Conservation (phyloP, 176 grass and related monocot species). For the Raddia guianensis region DNA sequence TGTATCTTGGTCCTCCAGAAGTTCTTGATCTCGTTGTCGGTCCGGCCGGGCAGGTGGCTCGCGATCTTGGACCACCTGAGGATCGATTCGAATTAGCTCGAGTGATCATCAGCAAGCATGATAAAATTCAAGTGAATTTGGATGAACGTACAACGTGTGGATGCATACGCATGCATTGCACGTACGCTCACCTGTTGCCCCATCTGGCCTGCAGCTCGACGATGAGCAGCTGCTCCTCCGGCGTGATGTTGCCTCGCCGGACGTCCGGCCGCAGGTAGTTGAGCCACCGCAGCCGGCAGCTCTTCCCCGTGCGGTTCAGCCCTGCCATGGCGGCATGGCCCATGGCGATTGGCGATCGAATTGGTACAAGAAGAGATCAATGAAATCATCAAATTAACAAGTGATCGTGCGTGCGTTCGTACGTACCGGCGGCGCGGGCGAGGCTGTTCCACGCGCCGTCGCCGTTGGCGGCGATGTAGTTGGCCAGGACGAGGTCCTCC, state of each 20-base stretch:
- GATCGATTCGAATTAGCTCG: neutral
- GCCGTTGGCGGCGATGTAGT: slow-evolving; percentile 58
- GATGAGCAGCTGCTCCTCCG: slow-evolving; percentile 72
- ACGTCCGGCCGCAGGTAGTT: slow-evolving; percentile 76
- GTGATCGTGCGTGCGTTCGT: neutral
- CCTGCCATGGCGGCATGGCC: slow-evolving; percentile 41
- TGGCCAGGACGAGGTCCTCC: slow-evolving; percentile 60
- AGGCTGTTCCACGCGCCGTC: slow-evolving; percentile 63
- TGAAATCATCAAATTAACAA: no score
- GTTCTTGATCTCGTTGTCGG: slow-evolving; percentile 83
- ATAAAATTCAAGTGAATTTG: neutral
- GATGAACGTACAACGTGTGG: slow-evolving; percentile 2
- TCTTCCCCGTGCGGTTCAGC: slow-evolving; percentile 74
- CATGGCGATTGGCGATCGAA: neutral
- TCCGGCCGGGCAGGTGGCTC: slow-evolving; percentile 65
- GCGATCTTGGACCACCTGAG: slow-evolving; percentile 79
- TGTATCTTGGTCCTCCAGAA: slow-evolving; percentile 77
- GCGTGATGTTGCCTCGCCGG: slow-evolving; percentile 74
- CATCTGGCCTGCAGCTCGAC: slow-evolving; percentile 64
- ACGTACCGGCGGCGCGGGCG: slow-evolving; percentile 56
- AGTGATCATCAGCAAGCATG: slow-evolving; percentile 3
- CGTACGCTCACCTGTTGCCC: slow-evolving; percentile 58
- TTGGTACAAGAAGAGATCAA: neutral
- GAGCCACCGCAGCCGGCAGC: slow-evolving; percentile 73
- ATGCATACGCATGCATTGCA: no score